Evolutionary conservation across 257 asterid species (phyloP), one percentile per base, ranked within the genome.

Genomic region (Lantana camara): DNA sequence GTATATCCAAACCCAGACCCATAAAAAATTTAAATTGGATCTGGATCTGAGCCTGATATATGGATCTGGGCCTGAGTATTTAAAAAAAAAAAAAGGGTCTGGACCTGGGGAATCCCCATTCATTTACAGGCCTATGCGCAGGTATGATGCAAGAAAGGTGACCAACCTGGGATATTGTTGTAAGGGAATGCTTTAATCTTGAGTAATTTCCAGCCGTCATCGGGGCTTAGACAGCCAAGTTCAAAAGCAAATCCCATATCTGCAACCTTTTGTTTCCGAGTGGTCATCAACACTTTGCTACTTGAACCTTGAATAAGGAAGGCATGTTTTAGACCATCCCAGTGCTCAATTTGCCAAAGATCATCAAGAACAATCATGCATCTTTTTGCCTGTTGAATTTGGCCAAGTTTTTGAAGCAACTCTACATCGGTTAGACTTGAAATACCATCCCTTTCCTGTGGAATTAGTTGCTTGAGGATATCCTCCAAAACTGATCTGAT

Each of bases 151-250:
- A 2, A 2, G 5, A 27, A 27, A 27, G 32, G 32, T 27, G 32
- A n/a, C 61, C n/a, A 3, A 64, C 70, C 70, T 14, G 61, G 41
- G 20, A 14, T 5, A n/a, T 14, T 21, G 19, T 2, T 7, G 0
- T n/a, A 27, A 7, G 61, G 71, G 54, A 56, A 71, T 11, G 66
- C 70, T 60, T 60, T 69, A 40, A 22, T 63, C 71, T 17, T 64
- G 29, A 71, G 71, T 63, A 71, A 46, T 35, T 71, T 55, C 76
- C 52, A 71, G 0, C 66, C 55, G 14, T 63, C 76, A 7, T 63
- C 58, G 11, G 24, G 4, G 32, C 10, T 41, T 6, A 72, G 45
- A 13, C 15, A 57, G 7, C 68, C 53, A 10, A 44, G 44, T 29
- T 72, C 41, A 16, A 64, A 49, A 15, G 35, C 41, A 20, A 3